Evolutionary conservation across 164 flowering plant species (phyloP).

Genomic region (Vitis rupestris): DNA sequence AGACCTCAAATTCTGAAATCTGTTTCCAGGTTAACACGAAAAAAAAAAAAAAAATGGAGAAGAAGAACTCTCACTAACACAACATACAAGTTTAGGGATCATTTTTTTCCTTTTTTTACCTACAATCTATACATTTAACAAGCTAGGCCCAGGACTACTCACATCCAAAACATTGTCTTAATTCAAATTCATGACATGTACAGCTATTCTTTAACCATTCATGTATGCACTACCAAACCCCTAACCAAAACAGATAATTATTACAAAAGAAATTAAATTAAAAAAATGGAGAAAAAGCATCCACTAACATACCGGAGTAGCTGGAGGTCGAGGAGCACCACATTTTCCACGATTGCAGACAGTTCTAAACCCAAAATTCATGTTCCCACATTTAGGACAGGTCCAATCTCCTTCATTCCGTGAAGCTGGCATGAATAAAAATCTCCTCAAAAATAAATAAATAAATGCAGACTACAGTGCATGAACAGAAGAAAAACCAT

Average conservation of each 20-base stretch:
- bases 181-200: background rate
- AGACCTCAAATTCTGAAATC: too few species aligned
- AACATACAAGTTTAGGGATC: too few species aligned
- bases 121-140: too few species aligned
- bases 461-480: too few species aligned
- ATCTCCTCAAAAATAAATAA: too few species aligned
- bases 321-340: conserved; percentile 41
- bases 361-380: conserved; percentile 45
- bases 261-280: background rate
- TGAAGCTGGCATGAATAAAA: conserved; percentile 29
- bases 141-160: too few species aligned
- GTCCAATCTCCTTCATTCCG: conserved; percentile 49
- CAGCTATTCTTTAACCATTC: background rate
- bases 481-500: too few species aligned
- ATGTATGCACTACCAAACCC: background rate
- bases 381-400: conserved; percentile 45
- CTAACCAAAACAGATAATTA: background rate
- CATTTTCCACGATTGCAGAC: conserved; percentile 50
- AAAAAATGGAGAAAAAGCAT: background rate
- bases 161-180: background rate
- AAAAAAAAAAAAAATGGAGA: too few species aligned
- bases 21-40: too few species aligned
- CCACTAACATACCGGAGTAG: conserved; percentile 26
- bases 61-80: too few species aligned
- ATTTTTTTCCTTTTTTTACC: too few species aligned